Base-by-base conservation (phyloP, 2,329 filamentous ascomycete species). In the Cryoendolithus antarcticus region DNA sequence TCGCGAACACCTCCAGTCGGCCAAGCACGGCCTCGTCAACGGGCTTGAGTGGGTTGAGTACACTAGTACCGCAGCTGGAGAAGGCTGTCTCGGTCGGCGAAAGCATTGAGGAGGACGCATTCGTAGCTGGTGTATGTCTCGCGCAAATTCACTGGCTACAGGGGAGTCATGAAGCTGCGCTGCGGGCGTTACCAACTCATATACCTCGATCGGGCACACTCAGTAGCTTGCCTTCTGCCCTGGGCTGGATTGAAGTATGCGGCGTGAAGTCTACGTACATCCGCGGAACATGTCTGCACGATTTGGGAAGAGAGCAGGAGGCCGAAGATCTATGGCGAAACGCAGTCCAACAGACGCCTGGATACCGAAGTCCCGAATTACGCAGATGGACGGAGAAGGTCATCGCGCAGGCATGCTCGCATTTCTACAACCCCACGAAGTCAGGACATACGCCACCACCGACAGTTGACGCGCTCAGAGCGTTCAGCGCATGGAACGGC, bases 81-180 rank as follows among this genome's bases (percentile, higher is more conserved):
- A 56, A 59, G 24, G 62, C 61, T 6, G 47, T 53, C 30, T 40
- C 39, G 9, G 43, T 43, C 2, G 39, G 38, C 9, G 44, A 41
- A 9, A 57, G 61, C 27, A 57, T 65, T 29, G 53, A 60, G 32
- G 62, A 66, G 52, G 76, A 80, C 54, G 60, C 66, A 8, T 71
- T 89, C 49, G 86, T 94, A 61, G 88, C 86, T 27, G 79, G 77
- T 44, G 78, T 91, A 37, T 91, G 85, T 59, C 61, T 89, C 33
- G 86, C 80, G 39, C 93, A 86, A 82, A 69, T 94, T 51, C 77
- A 93, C 55, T 93, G 83, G 41, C 65, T 93, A 9, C 83, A 84
- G 3, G 69, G 67, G 42, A 72, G 75, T 47, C 67, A 84, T 37
- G 70, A 72, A 34, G 64, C 69, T 33, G 70, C 73, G 27, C 64